phyloP scores from a whole-genome alignment of 805 yeast species.

The Yarrowia sp. region DNA sequence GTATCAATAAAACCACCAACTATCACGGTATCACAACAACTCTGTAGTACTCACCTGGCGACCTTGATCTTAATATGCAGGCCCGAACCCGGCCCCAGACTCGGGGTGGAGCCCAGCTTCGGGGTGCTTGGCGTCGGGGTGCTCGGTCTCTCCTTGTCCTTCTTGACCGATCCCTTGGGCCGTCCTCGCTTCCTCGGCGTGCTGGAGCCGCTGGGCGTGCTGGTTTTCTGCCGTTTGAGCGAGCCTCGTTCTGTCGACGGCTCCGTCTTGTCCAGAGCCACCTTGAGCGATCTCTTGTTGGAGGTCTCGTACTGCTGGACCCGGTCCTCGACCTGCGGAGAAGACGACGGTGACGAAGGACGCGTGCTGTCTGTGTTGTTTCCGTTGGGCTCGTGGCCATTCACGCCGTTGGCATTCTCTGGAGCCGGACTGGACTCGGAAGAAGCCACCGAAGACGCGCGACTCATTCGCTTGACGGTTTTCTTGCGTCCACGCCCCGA shows the following conservation, averaged over 20 bases:
- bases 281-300: constrained; percentile 15
- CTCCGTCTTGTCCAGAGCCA: constrained; percentile 18
- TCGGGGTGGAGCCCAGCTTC: constrained; percentile 1
- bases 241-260: constrained; percentile 14
- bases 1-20: too few relatives aligned
- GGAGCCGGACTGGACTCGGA: constrained; percentile 12
- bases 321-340: constrained; percentile 18
- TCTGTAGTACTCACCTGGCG: constrained; percentile 25
- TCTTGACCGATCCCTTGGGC: not conserved
- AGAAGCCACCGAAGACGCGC: constrained; percentile 20
- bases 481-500: constrained; percentile 13
- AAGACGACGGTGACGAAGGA: constrained; percentile 11
- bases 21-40: too few relatives aligned
- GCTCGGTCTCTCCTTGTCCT: not conserved
- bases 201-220: not conserved
- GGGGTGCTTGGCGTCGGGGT: constrained; percentile 11
- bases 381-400: constrained; percentile 15
- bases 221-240: constrained; percentile 27
- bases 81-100: constrained; percentile 25
- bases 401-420: not conserved
- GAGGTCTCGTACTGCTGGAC: not conserved
- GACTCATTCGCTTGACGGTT: constrained; percentile 6
- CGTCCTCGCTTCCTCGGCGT: constrained; percentile 6
- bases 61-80: constrained; percentile 20
- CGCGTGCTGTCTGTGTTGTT: constrained; percentile 19